Evolutionary conservation across 805 yeast genomes (phyloP), one percentile per base, ranked within the genome.

Genomic region (Starmerella apicola): DNA sequence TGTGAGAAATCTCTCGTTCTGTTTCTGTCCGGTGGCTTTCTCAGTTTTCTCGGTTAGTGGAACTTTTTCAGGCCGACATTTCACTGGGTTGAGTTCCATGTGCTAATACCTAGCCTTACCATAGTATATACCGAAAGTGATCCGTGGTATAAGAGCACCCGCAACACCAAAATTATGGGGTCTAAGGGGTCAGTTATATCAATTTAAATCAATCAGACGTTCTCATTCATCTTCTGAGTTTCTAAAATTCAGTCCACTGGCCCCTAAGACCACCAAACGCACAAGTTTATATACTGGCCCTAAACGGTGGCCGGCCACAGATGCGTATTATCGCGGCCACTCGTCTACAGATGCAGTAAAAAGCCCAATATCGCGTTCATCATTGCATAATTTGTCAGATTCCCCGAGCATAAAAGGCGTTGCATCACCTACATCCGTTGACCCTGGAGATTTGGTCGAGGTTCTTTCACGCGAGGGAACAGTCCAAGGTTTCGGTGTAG

Each of bases 391-490:
- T n/a, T n/a, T n/a, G n/a, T n/a, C n/a, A 13, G 27, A 25, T 13
- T 25, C 12, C 13, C n/a, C 30, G n/a, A 5, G 36, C 12, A 4
- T 13, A 13, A 9, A 18, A 13, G 46, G 39, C 13, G 15, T 22
- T 4, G 40, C 40, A 6, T 16, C 34, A n/a, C 51, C 51, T 3
- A 21, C 16, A 10, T 10, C 29, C 17, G 46, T 51, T 15, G 37
- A 42, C 7, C 37, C 37, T 4, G 54, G 54, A 12, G 54, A 51
- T 28, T 36, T 48, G 10, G 51, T 51, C 3, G 54, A 49, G 32
- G 25, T 45, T 2, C 26, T 30, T 3, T 2, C 43, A 12, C 37
- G 43, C 19, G 38, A 38, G 9, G 48, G 48, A 18, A 6, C 23
- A 3, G 32, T 34, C 12, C 33, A 17, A 19, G 45, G 38, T 7